Percentiles rank a stretch among this genome's conserved stretches.
phyloP scores from a whole-genome alignment of 768 basidiomycete genomes.

The Leccinum longicurvipes region DNA sequence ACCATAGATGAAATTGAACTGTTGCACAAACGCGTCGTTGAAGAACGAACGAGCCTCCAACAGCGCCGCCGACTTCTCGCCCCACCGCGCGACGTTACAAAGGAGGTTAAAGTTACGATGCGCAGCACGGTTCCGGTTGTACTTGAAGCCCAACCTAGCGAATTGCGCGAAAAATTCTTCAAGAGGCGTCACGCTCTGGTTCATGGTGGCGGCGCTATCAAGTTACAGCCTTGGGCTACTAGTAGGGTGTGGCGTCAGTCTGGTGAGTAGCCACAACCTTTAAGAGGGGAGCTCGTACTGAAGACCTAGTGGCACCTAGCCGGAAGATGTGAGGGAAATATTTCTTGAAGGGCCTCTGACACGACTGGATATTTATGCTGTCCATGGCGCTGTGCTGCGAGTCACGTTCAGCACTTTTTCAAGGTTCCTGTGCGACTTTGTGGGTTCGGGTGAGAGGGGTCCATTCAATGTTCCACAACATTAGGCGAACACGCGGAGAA shows the following conservation, averaged over 20 bases:
- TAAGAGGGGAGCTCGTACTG: neutral
- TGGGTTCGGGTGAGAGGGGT: neutral
- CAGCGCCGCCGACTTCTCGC: neutral
- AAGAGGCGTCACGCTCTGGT: slow-evolving; percentile 16
- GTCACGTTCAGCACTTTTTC: neutral
- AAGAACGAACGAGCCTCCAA: neutral
- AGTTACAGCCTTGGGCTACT: neutral
- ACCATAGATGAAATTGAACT: slow-evolving; percentile 26
- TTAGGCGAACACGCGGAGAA: neutral
- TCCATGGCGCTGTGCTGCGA: neutral
- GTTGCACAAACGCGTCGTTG: slow-evolving; percentile 22
- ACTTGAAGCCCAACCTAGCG: slow-evolving; percentile 12
- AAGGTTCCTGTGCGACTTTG: neutral
- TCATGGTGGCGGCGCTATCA: slow-evolving; percentile 1
- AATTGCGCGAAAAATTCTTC: slow-evolving; percentile 24
- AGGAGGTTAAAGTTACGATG: slow-evolving; percentile 22
- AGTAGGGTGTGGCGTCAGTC: neutral
- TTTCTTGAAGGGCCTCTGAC: neutral
- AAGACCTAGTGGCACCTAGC: neutral
- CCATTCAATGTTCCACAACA: neutral
- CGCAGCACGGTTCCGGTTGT: slow-evolving; percentile 11
- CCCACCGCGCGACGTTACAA: slow-evolving; percentile 1
- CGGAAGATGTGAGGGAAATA: neutral
- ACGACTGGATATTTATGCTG: neutral
- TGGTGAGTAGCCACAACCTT: neutral